phyloP scores from a whole-genome alignment of 768 basidiomycete species.

The Lactarius tabidus region DNA sequence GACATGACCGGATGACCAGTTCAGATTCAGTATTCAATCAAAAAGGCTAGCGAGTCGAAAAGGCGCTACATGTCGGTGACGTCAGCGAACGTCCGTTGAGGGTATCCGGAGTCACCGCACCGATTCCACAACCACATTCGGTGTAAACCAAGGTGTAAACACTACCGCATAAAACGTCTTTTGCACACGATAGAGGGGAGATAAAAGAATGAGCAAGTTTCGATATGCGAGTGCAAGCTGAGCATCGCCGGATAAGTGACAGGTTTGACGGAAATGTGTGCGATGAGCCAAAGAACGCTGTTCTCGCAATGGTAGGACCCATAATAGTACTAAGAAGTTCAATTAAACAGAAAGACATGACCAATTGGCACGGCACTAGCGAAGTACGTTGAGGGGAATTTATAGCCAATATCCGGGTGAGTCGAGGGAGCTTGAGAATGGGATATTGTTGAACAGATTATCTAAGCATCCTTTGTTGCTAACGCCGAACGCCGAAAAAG shows the following conservation, averaged over 20 bases:
- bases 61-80: not conserved
- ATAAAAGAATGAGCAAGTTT: not conserved
- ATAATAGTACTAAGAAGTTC: not conserved
- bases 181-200: not conserved
- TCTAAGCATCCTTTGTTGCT: too few species aligned
- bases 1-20: too few species aligned
- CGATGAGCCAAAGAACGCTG: not conserved
- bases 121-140: not conserved
- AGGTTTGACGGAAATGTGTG: not conserved
- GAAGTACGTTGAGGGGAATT: not conserved
- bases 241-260: not conserved
- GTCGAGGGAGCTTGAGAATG: too few species aligned
- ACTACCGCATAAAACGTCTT: not conserved
- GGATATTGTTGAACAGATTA: too few species aligned
- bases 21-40: not conserved
- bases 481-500: too few species aligned
- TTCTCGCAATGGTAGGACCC: not conserved
- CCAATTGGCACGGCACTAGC: not conserved
- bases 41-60: not conserved
- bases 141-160: not conserved
- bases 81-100: not conserved
- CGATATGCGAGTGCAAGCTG: not conserved
- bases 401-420: not conserved
- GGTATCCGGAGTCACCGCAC: not conserved
- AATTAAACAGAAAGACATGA: not conserved